Evolutionary conservation across 768 basidiomycete species (phyloP).

Genomic region (Suillus occidentalis): DNA sequence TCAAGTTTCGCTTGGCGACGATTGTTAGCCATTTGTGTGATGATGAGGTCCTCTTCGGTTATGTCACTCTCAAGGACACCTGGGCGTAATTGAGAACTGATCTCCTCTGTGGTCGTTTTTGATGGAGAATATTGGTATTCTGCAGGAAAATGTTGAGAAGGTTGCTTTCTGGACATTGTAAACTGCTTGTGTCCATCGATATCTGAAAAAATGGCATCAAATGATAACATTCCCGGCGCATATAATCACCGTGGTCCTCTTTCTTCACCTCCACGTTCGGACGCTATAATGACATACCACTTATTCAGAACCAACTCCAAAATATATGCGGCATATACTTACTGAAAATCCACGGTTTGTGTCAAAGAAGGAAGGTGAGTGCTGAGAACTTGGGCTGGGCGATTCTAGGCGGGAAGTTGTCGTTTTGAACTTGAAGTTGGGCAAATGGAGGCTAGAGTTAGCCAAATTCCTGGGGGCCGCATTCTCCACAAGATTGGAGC

Average conservation of each 20-base stretch:
- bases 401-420: slow-evolving; percentile 16
- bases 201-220: slow-evolving; percentile 13
- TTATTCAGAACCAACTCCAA: background rate
- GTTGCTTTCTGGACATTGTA: slow-evolving; percentile 1
- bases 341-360: slow-evolving; percentile 6
- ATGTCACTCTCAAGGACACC: background rate
- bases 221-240: slow-evolving; percentile 7
- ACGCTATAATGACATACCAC: background rate
- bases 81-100: background rate
- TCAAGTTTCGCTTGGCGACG: slow-evolving; percentile 15
- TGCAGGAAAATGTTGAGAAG: slow-evolving; percentile 5
- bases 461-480: slow-evolving; percentile 1
- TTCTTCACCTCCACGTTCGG: slow-evolving; percentile 4
- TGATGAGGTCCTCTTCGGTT: slow-evolving; percentile 7
- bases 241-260: slow-evolving; percentile 25
- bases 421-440: slow-evolving; percentile 6
- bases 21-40: slow-evolving; percentile 4
- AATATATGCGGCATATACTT: slow-evolving; percentile 12
- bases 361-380: slow-evolving; percentile 3
- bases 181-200: slow-evolving; percentile 1
- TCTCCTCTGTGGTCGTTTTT: slow-evolving; percentile 13
- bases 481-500: slow-evolving; percentile 12
- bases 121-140: slow-evolving; percentile 11
- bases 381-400: slow-evolving; percentile 10
- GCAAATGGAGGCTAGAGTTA: slow-evolving; percentile 13